A percentile compares a stretch with the other conserved stretches of the same genome.
Evolutionary conservation across 164 flowering plant genomes (phyloP).

Genomic region (Piper betle): DNA sequence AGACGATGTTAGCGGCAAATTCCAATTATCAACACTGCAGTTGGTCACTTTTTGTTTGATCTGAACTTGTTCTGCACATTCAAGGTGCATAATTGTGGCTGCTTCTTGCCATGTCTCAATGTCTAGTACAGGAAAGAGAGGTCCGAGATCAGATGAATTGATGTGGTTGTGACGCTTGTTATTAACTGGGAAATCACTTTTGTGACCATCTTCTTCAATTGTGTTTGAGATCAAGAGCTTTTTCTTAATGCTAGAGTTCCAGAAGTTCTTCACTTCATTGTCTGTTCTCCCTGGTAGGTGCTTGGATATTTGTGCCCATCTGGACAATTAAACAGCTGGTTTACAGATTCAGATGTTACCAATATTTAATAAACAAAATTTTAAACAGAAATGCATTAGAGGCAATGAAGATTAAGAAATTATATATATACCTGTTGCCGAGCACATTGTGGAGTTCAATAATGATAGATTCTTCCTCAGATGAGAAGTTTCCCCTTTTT

Average conservation of each 20-base stretch:
- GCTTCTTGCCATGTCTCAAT: constrained; percentile 15
- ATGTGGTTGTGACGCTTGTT: constrained; percentile 7
- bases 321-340: constrained; percentile 9
- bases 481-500: constrained; percentile 76
- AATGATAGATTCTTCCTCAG: constrained; percentile 69
- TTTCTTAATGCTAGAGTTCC: constrained; percentile 89
- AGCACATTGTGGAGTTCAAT: constrained; percentile 70
- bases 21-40: constrained; percentile 7
- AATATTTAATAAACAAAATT: background rate
- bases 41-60: constrained; percentile 6
- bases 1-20: constrained; percentile 3
- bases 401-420: background rate
- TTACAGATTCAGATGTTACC: background rate
- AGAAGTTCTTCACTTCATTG: constrained; percentile 88
- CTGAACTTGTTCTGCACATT: constrained; percentile 9
- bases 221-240: constrained; percentile 35
- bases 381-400: background rate
- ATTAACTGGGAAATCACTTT: constrained; percentile 8
- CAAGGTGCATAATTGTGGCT: constrained; percentile 10
- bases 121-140: no score
- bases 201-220: constrained; percentile 3
- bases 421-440: constrained; percentile 59
- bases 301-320: constrained; percentile 93
- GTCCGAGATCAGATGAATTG: background rate
- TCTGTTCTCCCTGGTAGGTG: constrained; percentile 90